Evolutionary conservation across 345 rosid genomes (phyloP).

Genomic region (Barbarea vulgaris): DNA sequence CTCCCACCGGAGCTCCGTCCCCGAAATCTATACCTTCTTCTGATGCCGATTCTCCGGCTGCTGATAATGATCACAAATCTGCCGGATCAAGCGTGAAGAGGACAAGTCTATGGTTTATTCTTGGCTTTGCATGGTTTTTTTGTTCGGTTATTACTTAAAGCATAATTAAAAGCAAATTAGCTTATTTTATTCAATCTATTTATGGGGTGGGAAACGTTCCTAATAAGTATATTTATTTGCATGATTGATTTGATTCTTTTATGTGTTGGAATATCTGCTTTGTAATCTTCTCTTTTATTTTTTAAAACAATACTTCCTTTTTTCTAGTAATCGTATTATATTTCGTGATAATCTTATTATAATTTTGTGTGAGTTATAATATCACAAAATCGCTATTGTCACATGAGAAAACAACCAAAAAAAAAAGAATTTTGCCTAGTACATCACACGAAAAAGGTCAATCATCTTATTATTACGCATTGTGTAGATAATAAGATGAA

Average conservation of each 20-base stretch:
- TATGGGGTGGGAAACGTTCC: not conserved
- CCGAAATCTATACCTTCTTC: constrained; percentile 28
- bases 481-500: too few relatives aligned
- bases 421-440: too few relatives aligned
- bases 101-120: constrained; percentile 44
- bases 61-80: constrained; percentile 18
- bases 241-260: constrained; percentile 8
- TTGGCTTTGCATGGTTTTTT: constrained; percentile 47
- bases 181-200: not conserved
- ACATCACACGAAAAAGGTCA: too few relatives aligned
- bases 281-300: not conserved
- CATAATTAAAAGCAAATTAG: too few relatives aligned
- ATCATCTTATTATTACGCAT: too few relatives aligned
- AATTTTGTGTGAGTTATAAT: too few relatives aligned
- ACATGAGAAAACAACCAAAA: too few relatives aligned
- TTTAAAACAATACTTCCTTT: not conserved
- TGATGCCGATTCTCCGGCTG: constrained; percentile 41
- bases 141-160: not conserved
- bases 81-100: constrained; percentile 33
- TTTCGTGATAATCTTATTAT: too few relatives aligned
- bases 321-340: too few relatives aligned
- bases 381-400: too few relatives aligned
- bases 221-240: not conserved
- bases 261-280: not conserved
- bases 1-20: constrained; percentile 47